Conservation (phyloP, 176 grass and related monocot genomes). For the Carex kokanica region DNA sequence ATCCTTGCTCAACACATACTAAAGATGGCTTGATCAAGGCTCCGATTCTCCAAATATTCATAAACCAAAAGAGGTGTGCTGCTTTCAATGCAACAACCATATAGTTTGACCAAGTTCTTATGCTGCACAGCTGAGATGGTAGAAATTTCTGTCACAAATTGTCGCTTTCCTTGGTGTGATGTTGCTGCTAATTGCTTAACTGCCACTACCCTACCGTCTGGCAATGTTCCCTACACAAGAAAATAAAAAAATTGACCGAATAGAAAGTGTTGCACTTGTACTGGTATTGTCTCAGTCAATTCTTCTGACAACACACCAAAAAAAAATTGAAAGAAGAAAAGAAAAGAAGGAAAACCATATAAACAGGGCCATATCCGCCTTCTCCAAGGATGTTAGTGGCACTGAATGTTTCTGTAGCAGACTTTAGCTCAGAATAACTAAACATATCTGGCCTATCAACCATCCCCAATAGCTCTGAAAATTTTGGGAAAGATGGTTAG, state of each 20-base stretch:
- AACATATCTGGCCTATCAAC: constrained; percentile 57
- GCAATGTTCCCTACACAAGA: constrained; percentile 53
- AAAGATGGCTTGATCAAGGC: constrained; percentile 78
- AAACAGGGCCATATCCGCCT: constrained; percentile 80
- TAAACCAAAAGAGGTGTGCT: constrained; percentile 65
- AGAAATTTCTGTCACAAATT: constrained; percentile 76
- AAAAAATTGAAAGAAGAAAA: constrained; percentile 4
- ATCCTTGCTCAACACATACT: constrained; percentile 33
- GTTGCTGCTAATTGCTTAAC: constrained; percentile 68
- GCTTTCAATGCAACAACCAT: constrained; percentile 76
- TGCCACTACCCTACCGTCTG: constrained; percentile 52
- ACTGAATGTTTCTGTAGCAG: constrained; percentile 63
- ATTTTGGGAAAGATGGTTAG: not conserved
- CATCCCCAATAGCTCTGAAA: constrained; percentile 54
- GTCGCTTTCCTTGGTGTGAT: constrained; percentile 65
- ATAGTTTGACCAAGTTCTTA: constrained; percentile 64
- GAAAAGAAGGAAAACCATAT: constrained; percentile 48
- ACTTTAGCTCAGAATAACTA: constrained; percentile 61
- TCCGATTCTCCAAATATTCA: constrained; percentile 89
- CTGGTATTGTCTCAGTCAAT: constrained; percentile 39
- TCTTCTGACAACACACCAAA: not conserved
- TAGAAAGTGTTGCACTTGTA: constrained; percentile 47
- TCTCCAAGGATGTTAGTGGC: constrained; percentile 65
- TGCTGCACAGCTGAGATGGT: constrained; percentile 79
- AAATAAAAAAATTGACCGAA: not conserved